Percentiles rank a stretch among this genome's conserved stretches.
Evolutionary conservation across 768 basidiomycete genomes (phyloP).

Genomic region (Gloeostereum incarnatum): DNA sequence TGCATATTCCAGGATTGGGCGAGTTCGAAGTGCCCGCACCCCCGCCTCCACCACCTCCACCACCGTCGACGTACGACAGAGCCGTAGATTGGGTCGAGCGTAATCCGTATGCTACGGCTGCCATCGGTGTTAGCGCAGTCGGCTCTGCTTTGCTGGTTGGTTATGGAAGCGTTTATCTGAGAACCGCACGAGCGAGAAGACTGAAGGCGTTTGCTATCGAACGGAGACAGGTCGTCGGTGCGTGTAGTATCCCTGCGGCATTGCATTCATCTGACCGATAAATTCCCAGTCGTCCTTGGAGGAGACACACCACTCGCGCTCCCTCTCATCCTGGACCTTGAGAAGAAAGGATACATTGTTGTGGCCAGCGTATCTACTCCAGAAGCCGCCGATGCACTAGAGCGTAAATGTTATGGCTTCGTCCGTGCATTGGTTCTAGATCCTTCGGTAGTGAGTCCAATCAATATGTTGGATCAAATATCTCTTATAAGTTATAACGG

Average conservation of each 20-base stretch:
- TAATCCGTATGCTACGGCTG: slow-evolving; percentile 54
- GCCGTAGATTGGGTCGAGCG: slow-evolving; percentile 42
- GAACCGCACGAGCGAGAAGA: slow-evolving; percentile 25
- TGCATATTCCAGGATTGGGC: slow-evolving; percentile 54
- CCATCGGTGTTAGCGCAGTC: slow-evolving; percentile 44
- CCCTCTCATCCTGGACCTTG: slow-evolving; percentile 66
- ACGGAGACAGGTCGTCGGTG: slow-evolving; percentile 63
- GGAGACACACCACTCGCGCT: slow-evolving; percentile 67
- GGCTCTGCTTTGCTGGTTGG: slow-evolving; percentile 56
- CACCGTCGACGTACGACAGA: slow-evolving; percentile 33
- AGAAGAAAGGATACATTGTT: slow-evolving; percentile 75
- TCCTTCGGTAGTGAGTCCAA: slow-evolving; percentile 52
- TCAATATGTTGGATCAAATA: neutral
- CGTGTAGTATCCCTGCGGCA: slow-evolving; percentile 14
- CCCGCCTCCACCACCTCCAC: slow-evolving; percentile 43
- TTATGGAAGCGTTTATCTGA: slow-evolving; percentile 31
- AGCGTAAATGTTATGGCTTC: slow-evolving; percentile 61
- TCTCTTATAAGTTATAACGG: slow-evolving; percentile 1
- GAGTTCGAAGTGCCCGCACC: slow-evolving; percentile 69
- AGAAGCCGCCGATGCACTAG: slow-evolving; percentile 55
- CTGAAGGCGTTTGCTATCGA: slow-evolving; percentile 41
- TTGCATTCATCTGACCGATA: slow-evolving; percentile 4
- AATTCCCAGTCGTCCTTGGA: slow-evolving; percentile 61
- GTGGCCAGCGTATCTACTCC: slow-evolving; percentile 69
- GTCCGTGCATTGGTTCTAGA: slow-evolving; percentile 78